Evolutionary conservation across 2,329 filamentous ascomycete species (phyloP), one percentile per base, ranked within the genome.

Genomic region (Arthroderma sp.): DNA sequence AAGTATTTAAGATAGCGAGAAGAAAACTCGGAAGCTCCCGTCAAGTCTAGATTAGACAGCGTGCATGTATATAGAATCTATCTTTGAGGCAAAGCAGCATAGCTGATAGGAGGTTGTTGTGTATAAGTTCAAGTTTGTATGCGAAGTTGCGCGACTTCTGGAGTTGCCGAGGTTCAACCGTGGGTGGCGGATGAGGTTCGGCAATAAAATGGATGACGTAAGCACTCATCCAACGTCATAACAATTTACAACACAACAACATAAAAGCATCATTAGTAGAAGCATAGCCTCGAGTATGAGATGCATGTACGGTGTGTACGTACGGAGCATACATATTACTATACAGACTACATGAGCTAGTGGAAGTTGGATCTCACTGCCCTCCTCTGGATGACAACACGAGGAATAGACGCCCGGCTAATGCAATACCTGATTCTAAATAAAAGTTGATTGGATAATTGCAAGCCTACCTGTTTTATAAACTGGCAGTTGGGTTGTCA

Each of bases 91-190:
- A 31, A 7, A 4, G 28, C 28, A 31, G 7, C 7, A 31, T 31
- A 31, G 28, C 3, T 4, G 28, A 31, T 31, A 4, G 7, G 28
- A 31, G 28, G 28, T 7, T 31, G 28, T 31, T 3, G 3, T 31
- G 28, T 31, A 31, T 31, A 31, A 31, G 7, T n/a, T 31, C 28
- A 31, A 31, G 28, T 7, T 31, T 3, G 28, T 31, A 31, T 31
- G 7, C 7, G 28, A 3, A 31, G 28, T 31, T 31, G 28, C 28
- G 28, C 23, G 13, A 15, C 23, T 31, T 11, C 47, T 3, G 15
- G n/a, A 51, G n/a, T 51, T 51, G 47, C 47, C 47, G 47, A 51
- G 47, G 47, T 25, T 31, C 47, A 51, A 51, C 25, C 5, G 47
- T 25, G 47, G 47, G 47, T 2, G 2, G 21, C 23, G 47, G 28